Evolutionary conservation across 495 filamentous ascomycete species (phyloP), one percentile per base, ranked within the genome.

Genomic region (Daldinia vernicosa): DNA sequence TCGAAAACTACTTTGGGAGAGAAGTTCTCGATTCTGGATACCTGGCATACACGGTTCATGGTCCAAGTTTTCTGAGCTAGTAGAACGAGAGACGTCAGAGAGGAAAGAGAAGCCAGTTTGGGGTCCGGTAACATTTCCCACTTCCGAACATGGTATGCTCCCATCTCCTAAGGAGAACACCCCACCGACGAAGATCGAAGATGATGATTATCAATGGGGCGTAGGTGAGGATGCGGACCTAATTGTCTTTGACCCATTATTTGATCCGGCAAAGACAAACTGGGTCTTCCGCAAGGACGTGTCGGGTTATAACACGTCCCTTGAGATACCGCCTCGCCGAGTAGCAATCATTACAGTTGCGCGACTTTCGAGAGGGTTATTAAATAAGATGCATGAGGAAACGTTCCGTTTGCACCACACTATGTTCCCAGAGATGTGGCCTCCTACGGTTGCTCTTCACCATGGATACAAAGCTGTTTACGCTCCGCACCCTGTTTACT

Each of bases 351-450:
- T 93, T 59, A 91, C 92, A 0, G 86, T 90, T 3, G 87, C 85
- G 1, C 87, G 93, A 8, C 85, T 95, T 17, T 93, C 90, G 1
- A 86, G 87, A 53, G 87, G 91, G 22, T 84, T 97, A 3, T 85
- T 97, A 17, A 81, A 79, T 39, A 90, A 89, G 12, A 96, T 96
- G 93, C 93, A 97, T 77, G 81, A 84, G 47, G 93, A 95, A 70
- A 93, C 90, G n/a, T 84, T 80, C 11, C 81, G 89, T 52, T 81
- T 87, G 50, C 89, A 87, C 14, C 92, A 93, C 78, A 89, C 87
- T 63, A 92, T 93, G 87, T 95, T 94, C 78, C 89, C 90, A 0
- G 93, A 97, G 74, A 95, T 95, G 92, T 95, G 89, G 89, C 89
- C 92, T 1, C 89, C 89, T 7, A 89, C 87, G 3, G 82, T 85